Percentiles rank a stretch among this genome's conserved stretches.
These are phyloP conservation scores for Brassica rapa DNA, from an alignment of 345 rosid genomes.

Conservation along the genomic window DNA sequence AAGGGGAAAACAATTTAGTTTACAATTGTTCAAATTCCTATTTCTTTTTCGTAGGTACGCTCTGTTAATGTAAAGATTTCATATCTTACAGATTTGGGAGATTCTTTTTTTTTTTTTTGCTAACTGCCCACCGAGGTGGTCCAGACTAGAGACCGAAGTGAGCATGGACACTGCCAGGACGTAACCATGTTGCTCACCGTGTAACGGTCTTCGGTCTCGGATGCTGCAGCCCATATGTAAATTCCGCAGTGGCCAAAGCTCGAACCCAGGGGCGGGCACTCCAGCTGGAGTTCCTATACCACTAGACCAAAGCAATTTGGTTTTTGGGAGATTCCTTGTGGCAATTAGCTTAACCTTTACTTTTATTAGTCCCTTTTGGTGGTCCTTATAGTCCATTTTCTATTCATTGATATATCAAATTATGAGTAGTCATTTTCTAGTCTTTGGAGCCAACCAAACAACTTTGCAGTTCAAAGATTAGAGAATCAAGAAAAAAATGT, in stretches of 20 bases:
- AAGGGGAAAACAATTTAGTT: background rate
- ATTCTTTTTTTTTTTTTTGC: background rate
- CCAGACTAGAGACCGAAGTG: too few species aligned
- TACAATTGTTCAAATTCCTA: background rate
- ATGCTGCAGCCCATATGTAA: too few species aligned
- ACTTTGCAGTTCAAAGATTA: background rate
- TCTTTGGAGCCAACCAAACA: background rate
- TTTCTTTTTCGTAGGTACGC: background rate
- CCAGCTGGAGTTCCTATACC: too few species aligned
- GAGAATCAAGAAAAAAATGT: background rate
- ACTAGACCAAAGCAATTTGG: too few species aligned
- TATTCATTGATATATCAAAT: background rate
- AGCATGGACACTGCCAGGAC: too few species aligned
- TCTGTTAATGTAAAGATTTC: constrained; percentile 1
- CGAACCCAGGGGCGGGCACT: too few species aligned
- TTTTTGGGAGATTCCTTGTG: constrained; percentile 3
- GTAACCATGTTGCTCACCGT: too few species aligned
- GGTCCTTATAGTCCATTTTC: background rate
- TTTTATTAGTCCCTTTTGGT: background rate
- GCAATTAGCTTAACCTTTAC: background rate
- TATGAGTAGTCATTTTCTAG: background rate
- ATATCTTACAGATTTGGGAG: constrained; percentile 10
- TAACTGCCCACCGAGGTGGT: too few species aligned
- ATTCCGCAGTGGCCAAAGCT: too few species aligned
- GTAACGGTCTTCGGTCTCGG: too few species aligned